Base-by-base conservation (phyloP, 179 eudicot species). In the Beta lomatogona region DNA sequence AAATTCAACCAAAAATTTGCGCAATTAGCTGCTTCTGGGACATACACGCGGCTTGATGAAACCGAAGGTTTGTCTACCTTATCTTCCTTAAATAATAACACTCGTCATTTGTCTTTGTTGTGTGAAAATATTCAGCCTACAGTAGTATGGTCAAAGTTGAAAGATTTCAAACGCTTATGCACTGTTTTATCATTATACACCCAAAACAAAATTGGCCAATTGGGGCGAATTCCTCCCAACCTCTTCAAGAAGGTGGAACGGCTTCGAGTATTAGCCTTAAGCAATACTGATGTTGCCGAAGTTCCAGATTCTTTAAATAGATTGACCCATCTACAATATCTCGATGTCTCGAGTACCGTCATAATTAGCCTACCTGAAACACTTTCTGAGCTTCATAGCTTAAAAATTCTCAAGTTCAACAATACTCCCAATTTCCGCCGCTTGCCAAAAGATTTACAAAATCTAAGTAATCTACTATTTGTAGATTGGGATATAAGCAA, bases 331-430 rank as follows among this genome's bases (percentile, higher is more conserved):
- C 50, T 79, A 1, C 70, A 59, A 0, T 79, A 71, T 44, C 50
- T 79, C 8, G 82, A 71, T 48, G 28, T 79, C 63, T 79, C 76
- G 59, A 52, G 21, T 16, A 79, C 70, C 50, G 19, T 0, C 9
- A 79, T 79, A 21, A 4, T 15, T 45, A 21, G 55, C 50, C 46
- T 71, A 18, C 82, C 77, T 9, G 60, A 71, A 46, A 44, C 69
- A 79, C 60, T 71, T 7, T 79, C 59, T 15, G 2, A 71, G 14
- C 71, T 79, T 9, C 59, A 45, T 60, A 45, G 45, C 18, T 9
- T 71, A 48, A 41, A 70, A 22, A 57, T 79, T 70, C 70, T 79
- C 13, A 71, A 79, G 71, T 44, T 79, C 31, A 57, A 70, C 9
- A 19, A 45, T 46, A 54, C 4, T 9, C 66, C 54, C 6, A 8